Percentiles rank a stretch among this genome's conserved stretches.
phyloP scores from a whole-genome alignment of 106 monocot genomes.

The Triglochin maritima region DNA sequence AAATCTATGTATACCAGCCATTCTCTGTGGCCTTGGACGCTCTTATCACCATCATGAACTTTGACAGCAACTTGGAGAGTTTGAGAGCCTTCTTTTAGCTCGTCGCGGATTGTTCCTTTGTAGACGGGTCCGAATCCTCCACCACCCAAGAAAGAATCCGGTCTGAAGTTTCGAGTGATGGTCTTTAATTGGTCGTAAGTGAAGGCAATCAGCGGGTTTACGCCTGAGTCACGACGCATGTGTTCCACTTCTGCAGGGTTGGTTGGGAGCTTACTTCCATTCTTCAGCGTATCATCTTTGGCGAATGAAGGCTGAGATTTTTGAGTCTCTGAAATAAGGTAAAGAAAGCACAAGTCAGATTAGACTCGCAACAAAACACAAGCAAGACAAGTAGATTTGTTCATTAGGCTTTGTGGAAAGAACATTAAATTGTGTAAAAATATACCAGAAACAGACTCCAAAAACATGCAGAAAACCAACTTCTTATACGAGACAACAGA shows the following conservation, averaged over 20 bases:
- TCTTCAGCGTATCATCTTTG: constrained; percentile 13
- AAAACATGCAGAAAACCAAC: not conserved
- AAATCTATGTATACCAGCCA: constrained; percentile 48
- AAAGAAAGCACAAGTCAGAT: not conserved
- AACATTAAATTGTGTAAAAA: not conserved
- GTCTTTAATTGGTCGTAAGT: constrained; percentile 45
- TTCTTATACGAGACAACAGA: too few relatives aligned
- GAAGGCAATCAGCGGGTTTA: constrained; percentile 48
- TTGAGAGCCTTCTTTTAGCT: constrained; percentile 36
- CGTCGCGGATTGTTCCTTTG: constrained; percentile 42
- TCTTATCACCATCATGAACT: constrained; percentile 71
- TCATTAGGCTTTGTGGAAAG: not conserved
- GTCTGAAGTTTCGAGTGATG: constrained; percentile 62
- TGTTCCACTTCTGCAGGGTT: constrained; percentile 62
- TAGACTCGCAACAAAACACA: not conserved
- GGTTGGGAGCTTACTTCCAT: constrained; percentile 32
- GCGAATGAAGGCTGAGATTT: constrained; percentile 15
- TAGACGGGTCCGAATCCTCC: constrained; percentile 82
- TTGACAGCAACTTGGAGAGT: constrained; percentile 61
- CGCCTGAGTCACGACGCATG: constrained; percentile 25
- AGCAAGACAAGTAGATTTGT: not conserved
- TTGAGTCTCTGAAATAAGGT: constrained; percentile 16
- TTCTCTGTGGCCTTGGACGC: constrained; percentile 71
- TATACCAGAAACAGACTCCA: not conserved
- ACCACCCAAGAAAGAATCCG: constrained; percentile 42